A percentile compares a stretch with the other conserved stretches of the same genome.
These are phyloP conservation scores for Oryza brachyantha DNA, from an alignment of 176 grass and related monocot genomes.

Conservation along the genomic window DNA sequence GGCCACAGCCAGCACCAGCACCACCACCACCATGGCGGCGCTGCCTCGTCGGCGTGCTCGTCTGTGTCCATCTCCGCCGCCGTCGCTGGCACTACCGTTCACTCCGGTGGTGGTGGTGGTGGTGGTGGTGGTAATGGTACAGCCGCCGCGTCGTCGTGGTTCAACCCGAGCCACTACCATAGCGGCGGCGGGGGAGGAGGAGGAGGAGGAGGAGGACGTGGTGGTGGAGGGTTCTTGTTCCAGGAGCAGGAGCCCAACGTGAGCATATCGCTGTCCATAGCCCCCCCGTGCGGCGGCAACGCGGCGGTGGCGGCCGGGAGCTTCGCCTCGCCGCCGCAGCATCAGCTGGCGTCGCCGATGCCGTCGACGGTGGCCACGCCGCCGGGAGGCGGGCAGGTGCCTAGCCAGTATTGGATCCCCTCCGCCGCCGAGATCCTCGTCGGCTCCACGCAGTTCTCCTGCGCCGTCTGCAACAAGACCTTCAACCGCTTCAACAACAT, in stretches of 20 bases:
- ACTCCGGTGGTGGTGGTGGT: neutral
- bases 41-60: slow-evolving; percentile 37
- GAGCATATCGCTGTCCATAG: slow-evolving; percentile 58
- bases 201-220: neutral
- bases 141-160: slow-evolving; percentile 35
- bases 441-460: slow-evolving; percentile 78
- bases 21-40: too few relatives aligned
- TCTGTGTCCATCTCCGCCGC: slow-evolving; percentile 14
- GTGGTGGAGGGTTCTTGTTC: slow-evolving; percentile 16
- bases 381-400: neutral
- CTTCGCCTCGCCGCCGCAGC: neutral
- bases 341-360: neutral
- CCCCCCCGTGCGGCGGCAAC: slow-evolving; percentile 25
- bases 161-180: slow-evolving; percentile 28
- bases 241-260: slow-evolving; percentile 42
- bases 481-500: slow-evolving; percentile 99
- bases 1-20: slow-evolving; percentile 42
- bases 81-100: neutral
- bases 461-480: slow-evolving; percentile 85
- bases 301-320: neutral
- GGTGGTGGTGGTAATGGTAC: neutral
- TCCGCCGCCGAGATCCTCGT: slow-evolving; percentile 89
- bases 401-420: slow-evolving; percentile 86
- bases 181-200: neutral
- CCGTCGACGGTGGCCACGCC: neutral